Conservation (phyloP, 768 basidiomycete genomes). For the Mycena latifolia region DNA sequence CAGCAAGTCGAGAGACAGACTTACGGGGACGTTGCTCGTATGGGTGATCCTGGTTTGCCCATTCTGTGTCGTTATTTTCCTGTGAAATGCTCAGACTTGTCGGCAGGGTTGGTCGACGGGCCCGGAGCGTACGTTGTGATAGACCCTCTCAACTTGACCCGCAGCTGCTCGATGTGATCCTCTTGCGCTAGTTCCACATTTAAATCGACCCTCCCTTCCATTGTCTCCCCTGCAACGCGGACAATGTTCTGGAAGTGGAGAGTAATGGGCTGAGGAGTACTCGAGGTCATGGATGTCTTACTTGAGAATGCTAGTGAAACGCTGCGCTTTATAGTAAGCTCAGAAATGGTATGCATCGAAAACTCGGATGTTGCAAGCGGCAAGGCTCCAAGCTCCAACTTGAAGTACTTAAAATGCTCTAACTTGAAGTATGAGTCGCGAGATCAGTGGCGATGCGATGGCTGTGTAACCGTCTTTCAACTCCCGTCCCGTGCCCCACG, state of each 20-base stretch:
- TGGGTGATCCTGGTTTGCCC: neutral
- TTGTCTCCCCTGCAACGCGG: slow-evolving; percentile 22
- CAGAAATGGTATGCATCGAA: too few species aligned
- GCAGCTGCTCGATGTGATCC: slow-evolving; percentile 14
- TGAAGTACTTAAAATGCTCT: too few species aligned
- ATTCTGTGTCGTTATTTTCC: neutral
- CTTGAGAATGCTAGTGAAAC: too few species aligned
- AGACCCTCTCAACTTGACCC: slow-evolving; percentile 20
- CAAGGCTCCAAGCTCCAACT: too few species aligned
- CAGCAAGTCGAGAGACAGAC: neutral
- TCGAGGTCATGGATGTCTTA: neutral
- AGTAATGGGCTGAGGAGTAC: neutral
- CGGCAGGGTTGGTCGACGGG: neutral
- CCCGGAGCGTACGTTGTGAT: slow-evolving; percentile 4
- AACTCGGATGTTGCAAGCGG: too few species aligned
- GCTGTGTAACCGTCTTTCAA: too few species aligned
- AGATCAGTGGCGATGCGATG: too few species aligned
- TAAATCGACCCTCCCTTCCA: slow-evolving; percentile 11
- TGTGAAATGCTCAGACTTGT: neutral
- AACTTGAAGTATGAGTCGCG: too few species aligned
- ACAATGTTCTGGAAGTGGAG: slow-evolving; percentile 18
- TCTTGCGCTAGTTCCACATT: slow-evolving; percentile 16
- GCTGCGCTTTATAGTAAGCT: neutral
- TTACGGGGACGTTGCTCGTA: neutral
- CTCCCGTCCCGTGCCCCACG: too few species aligned